Evolutionary conservation across 768 basidiomycete species (phyloP), one percentile per base, ranked within the genome.

Genomic region (Stropharia rugosoannulata): DNA sequence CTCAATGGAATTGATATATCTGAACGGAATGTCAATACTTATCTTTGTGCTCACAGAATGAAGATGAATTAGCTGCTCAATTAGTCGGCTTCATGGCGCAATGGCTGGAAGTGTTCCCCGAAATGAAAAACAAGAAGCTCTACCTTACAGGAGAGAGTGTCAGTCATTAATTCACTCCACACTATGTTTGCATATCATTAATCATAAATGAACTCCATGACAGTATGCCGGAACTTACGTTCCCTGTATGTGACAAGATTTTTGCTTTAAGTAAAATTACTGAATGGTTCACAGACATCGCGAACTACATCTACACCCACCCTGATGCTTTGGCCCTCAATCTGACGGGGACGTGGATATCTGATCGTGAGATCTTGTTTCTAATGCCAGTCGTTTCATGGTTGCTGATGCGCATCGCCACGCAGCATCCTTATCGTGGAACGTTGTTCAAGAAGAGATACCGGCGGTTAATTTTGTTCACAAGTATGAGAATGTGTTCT

Each of bases 61-160:
- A 82, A 56, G 73, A 79, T 44, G 78, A 80, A 40, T 68, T 81
- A 15, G 76, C 80, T 0, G 73, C 68, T 3, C 77, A 81, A 54
- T 61, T 82, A 3, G 76, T 78, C 42, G 80, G 86, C 19, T 91
- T 91, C 68, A 51, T 92, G 62, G 79, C 84, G 56, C 90, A 92
- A 63, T 92, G 91, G 71, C 74, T 92, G 4, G 77, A 84, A 22
- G 81, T 92, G 3, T 92, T 92, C 71, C 73, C 74, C 0, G 90
- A 92, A 62, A 63, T 92, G 45, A 88, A 89, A 65, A 77, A 78
- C 18, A 89, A 87, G 72, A 88, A 86, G 9, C 71, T 90, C 4
- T 91, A 83, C 64, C 62, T 90, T 4, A 74, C 81, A 13, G 89
- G 89, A 25, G 89, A 90, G 73, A 90, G 89, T 66, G 89, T 90